Evolutionary conservation across 768 basidiomycete species (phyloP), one percentile per base, ranked within the genome.

Genomic region (Amanita polypyramis): DNA sequence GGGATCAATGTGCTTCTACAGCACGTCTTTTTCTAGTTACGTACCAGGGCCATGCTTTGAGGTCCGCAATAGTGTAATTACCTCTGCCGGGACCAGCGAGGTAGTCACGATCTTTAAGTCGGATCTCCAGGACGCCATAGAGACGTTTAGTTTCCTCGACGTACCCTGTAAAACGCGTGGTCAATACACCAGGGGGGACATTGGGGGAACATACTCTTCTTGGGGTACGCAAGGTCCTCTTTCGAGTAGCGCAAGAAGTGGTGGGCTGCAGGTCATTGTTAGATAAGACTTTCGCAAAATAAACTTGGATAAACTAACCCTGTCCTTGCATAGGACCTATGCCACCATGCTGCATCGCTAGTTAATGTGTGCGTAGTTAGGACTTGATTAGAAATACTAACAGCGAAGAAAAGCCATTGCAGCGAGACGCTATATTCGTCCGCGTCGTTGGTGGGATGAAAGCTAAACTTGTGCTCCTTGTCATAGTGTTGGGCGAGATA

Each of bases 241-340:
- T 78, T 74, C 1, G 82, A n/a, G n/a, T 40, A 40, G 39, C 23
- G 20, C 21, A 40, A 21, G n/a, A 40, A 40, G 21, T 40, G 39
- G 39, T 40, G 39, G 39, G 39, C 39, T 40, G 12, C 9, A 12
- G 7, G 25, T 38, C 12, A 20, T 19, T 17, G 20, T 38, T 38
- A 2, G 11, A 19, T 38, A 11, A 38, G 5, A 11, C 21, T 12
- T 2, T 3, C 11, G 11, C 5, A 8, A n/a, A 19, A 19, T 5
- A 11, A 19, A 20, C 21, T 15, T 9, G 17, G 4, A 27, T 14
- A 35, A 27, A 47, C 50, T 39, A 43, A 62, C 60, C 55, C 66
- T 88, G 85, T 27, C 86, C 85, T 68, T 91, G 86, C 85, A 90
- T 92, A 14, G 89, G 87, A 21, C 86, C 88, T n/a, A 88, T 62